These are phyloP conservation scores for Corchorus capsularis DNA, from an alignment of 345 rosid genomes.

Conservation along the genomic window DNA sequence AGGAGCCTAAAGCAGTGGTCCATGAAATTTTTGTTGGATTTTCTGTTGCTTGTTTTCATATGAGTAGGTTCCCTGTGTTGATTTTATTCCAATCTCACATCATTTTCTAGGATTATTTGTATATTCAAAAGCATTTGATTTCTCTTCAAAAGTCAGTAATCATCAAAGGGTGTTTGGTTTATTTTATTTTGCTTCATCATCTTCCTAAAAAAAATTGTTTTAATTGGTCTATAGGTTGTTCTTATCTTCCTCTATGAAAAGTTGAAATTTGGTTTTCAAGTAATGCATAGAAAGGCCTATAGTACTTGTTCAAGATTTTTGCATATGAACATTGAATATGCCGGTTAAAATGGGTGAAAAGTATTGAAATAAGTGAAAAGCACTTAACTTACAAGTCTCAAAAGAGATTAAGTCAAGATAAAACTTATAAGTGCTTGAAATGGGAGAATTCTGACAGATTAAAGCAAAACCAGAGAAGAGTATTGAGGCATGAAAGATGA, in stretches of 20 bases:
- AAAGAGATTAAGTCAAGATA: too few relatives aligned
- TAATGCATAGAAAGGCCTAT: not conserved
- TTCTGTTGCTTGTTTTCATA: not conserved
- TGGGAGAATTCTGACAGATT: too few relatives aligned
- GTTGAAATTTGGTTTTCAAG: not conserved
- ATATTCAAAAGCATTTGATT: not conserved
- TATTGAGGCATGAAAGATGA: too few relatives aligned
- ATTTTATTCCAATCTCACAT: not conserved
- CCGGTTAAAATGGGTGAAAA: too few relatives aligned
- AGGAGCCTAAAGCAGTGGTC: not conserved
- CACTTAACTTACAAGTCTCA: too few relatives aligned
- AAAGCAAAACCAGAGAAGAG: too few relatives aligned
- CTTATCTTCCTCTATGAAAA: not conserved
- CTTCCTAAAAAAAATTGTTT: not conserved
- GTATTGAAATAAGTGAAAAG: too few relatives aligned
- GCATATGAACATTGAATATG: not conserved
- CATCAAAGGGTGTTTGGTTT: not conserved
- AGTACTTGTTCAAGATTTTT: not conserved
- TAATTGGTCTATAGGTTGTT: too few relatives aligned
- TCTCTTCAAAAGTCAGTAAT: not conserved
- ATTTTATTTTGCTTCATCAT: not conserved
- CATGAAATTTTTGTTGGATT: not conserved
- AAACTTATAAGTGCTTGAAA: too few relatives aligned
- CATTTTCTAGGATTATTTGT: not conserved
- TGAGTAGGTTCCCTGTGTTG: not conserved